Evolutionary conservation across 2,329 filamentous ascomycete genomes (phyloP).

Genomic region (Epichloe typhina): DNA sequence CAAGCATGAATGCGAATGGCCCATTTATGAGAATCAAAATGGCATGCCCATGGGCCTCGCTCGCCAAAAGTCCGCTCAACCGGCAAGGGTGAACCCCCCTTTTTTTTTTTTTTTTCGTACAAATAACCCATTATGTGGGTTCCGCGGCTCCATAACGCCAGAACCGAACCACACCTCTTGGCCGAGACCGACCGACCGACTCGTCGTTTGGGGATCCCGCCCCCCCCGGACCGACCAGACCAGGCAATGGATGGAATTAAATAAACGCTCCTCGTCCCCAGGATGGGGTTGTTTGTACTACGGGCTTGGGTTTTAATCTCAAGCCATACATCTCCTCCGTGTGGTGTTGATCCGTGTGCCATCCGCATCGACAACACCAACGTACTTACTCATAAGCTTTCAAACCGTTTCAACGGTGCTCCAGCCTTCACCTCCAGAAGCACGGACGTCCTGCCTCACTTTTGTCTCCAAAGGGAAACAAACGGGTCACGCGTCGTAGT

Average conservation of each 20-base stretch:
- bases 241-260: neutral
- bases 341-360: neutral
- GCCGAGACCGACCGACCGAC: conserved; percentile 4
- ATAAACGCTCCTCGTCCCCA: neutral
- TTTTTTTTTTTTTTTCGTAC: neutral
- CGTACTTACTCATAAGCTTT: neutral
- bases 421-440: neutral
- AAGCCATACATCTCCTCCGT: neutral
- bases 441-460: neutral
- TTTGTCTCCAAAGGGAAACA: neutral
- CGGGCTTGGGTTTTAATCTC: neutral
- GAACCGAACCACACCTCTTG: conserved; percentile 1
- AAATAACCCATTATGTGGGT: conserved; percentile 8
- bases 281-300: neutral
- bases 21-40: too few relatives aligned
- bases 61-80: too few relatives aligned
- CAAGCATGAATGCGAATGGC: too few relatives aligned
- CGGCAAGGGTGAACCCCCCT: neutral
- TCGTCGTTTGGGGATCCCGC: neutral
- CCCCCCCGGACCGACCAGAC: neutral
- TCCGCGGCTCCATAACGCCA: conserved; percentile 5
- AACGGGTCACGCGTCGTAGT: neutral
- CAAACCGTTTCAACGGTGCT: neutral
- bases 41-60: neutral
- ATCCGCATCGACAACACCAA: neutral